These are phyloP conservation scores for Fusarium goolgardi DNA, from an alignment of 2,329 filamentous ascomycete genomes.

Conservation along the genomic window DNA sequence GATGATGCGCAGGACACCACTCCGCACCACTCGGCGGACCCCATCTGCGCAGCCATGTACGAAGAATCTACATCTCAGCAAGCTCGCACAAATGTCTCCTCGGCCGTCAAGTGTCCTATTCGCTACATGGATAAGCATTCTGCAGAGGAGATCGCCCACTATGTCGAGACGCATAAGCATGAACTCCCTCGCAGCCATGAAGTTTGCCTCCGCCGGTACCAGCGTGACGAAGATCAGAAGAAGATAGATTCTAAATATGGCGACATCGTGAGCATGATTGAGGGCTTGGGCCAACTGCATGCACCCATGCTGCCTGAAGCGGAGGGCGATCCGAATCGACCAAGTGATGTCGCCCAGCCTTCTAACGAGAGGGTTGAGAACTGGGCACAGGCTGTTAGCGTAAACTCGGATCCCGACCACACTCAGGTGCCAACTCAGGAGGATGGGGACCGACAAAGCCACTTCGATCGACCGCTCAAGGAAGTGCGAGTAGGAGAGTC, in stretches of 20 bases:
- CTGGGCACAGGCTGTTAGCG: conserved; percentile 84
- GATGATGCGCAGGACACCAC: conserved; percentile 53
- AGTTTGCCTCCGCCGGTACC: conserved; percentile 89
- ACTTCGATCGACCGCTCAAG: conserved; percentile 86
- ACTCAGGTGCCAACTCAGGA: conserved; percentile 49
- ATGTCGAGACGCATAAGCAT: conserved; percentile 95
- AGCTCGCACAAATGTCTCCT: conserved; percentile 61
- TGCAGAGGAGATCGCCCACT: conserved; percentile 91
- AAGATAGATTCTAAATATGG: conserved; percentile 96
- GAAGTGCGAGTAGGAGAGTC: conserved; percentile 95
- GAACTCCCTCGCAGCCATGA: conserved; percentile 94
- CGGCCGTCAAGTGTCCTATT: conserved; percentile 82
- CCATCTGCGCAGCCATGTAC: conserved; percentile 73
- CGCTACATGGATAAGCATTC: conserved; percentile 92
- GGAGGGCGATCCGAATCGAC: conserved; percentile 57
- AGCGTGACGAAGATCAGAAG: conserved; percentile 84
- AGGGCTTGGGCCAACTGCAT: conserved; percentile 87
- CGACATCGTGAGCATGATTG: conserved; percentile 92
- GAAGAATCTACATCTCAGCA: conserved; percentile 68
- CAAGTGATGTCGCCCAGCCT: conserved; percentile 59
- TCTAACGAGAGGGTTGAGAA: conserved; percentile 81
- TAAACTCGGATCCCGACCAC: conserved; percentile 55
- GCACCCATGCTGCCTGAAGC: conserved; percentile 81
- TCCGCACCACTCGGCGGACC: conserved; percentile 65
- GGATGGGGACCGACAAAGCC: conserved; percentile 72